Conservation (phyloP, 768 basidiomycete genomes). For the Floccularia luteovirens region DNA sequence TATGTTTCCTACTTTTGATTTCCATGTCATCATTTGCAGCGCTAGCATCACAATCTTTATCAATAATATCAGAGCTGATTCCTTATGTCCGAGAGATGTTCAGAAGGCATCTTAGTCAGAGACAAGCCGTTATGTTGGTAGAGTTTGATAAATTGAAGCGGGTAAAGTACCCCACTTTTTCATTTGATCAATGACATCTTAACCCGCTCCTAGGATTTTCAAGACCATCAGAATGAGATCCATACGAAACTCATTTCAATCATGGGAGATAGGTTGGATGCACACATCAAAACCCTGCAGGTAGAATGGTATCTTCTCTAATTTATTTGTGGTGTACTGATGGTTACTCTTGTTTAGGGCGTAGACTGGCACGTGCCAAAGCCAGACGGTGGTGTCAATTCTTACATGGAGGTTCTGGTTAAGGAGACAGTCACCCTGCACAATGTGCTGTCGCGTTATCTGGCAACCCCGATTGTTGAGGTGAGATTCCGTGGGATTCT, state of each 20-base stretch:
- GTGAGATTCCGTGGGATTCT: slow-evolving; percentile 30
- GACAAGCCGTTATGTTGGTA: slow-evolving; percentile 93
- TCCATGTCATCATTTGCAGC: slow-evolving; percentile 33
- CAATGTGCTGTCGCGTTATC: slow-evolving; percentile 91
- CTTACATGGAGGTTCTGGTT: slow-evolving; percentile 90
- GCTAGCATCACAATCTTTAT: slow-evolving; percentile 92
- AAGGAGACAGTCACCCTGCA: slow-evolving; percentile 95
- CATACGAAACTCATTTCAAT: slow-evolving; percentile 96
- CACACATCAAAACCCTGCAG: slow-evolving; percentile 80
- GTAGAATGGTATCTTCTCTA: slow-evolving; percentile 24
- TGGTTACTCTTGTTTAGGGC: slow-evolving; percentile 29
- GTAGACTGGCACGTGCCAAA: slow-evolving; percentile 73
- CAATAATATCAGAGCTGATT: slow-evolving; percentile 88
- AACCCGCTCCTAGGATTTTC: slow-evolving; percentile 68
- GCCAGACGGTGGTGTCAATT: slow-evolving; percentile 58
- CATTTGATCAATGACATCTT: background rate
- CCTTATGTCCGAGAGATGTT: slow-evolving; percentile 96
- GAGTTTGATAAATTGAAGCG: slow-evolving; percentile 99
- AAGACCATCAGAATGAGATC: slow-evolving; percentile 99
- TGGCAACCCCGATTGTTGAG: slow-evolving; percentile 74
- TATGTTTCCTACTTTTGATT: slow-evolving; percentile 2
- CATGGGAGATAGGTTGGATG: slow-evolving; percentile 90
- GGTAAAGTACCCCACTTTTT: slow-evolving; percentile 34
- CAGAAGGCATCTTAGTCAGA: slow-evolving; percentile 85
- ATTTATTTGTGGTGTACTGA: slow-evolving; percentile 1